These are phyloP conservation scores for Globisporangium spiculum DNA, from an alignment of 352 stramenopile species.

Conservation along the genomic window DNA sequence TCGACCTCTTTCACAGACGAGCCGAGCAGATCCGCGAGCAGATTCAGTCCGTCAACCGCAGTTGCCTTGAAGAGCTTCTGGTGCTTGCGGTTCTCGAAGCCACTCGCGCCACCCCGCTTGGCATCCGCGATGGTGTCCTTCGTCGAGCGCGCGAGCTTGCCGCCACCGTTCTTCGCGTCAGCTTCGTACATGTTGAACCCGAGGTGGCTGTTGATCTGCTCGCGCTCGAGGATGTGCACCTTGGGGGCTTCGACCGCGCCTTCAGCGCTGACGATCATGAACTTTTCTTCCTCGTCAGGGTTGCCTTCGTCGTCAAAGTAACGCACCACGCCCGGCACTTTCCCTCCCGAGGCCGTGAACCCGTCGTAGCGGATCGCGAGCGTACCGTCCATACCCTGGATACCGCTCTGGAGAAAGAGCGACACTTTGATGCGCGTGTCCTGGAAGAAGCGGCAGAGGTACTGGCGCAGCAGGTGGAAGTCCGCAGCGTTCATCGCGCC, in stretches of 20 bases:
- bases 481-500: constrained; percentile 56
- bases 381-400: constrained; percentile 83
- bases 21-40: constrained; percentile 82
- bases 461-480: constrained; percentile 84
- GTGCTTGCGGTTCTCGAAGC: constrained; percentile 29
- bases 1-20: constrained; percentile 43
- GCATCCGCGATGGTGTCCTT: constrained; percentile 62
- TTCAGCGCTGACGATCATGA: constrained; percentile 52
- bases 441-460: constrained; percentile 88
- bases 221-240: constrained; percentile 51
- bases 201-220: constrained; percentile 53
- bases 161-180: constrained; percentile 44
- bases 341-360: constrained; percentile 60
- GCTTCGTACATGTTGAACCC: constrained; percentile 87
- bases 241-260: constrained; percentile 49
- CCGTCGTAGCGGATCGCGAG: constrained; percentile 76
- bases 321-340: constrained; percentile 59
- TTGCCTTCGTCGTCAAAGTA: constrained; percentile 69
- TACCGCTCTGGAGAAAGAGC: constrained; percentile 87
- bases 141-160: constrained; percentile 31
- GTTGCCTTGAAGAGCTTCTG: constrained; percentile 79
- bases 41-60: constrained; percentile 75
- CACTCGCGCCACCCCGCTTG: constrained; percentile 44
- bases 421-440: constrained; percentile 90
- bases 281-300: constrained; percentile 66